These are phyloP conservation scores for Botrytis paeoniae DNA, from an alignment of 2,329 filamentous ascomycete species.

Conservation along the genomic window DNA sequence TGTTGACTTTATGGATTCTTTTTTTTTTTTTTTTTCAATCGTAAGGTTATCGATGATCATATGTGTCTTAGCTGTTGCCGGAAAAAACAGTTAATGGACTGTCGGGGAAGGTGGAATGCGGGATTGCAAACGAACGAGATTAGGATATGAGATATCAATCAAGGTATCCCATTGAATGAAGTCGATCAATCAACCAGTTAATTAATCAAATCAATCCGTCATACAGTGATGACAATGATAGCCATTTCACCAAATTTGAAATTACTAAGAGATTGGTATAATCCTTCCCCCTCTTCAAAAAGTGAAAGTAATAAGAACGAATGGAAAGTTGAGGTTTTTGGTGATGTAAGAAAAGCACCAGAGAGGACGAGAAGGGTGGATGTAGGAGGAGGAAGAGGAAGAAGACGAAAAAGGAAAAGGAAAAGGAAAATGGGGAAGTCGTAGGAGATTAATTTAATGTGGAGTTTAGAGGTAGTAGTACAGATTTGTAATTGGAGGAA, in stretches of 20 bases:
- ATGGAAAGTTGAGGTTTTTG: background rate
- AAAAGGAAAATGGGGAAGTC: background rate
- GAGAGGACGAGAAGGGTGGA: background rate
- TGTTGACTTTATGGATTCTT: background rate
- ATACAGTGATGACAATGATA: background rate
- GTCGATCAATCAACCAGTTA: constrained; percentile 4
- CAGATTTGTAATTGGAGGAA: background rate
- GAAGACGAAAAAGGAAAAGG: background rate
- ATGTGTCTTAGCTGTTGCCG: constrained; percentile 19
- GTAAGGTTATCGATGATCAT: constrained; percentile 12
- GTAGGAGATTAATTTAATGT: constrained; percentile 6
- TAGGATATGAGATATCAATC: constrained; percentile 28
- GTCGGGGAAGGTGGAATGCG: constrained; percentile 25
- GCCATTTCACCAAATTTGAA: constrained; percentile 10
- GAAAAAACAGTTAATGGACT: constrained; percentile 14
- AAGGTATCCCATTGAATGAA: constrained; percentile 33
- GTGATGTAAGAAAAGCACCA: background rate
- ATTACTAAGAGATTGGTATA: constrained; percentile 10
- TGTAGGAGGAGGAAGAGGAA: background rate
- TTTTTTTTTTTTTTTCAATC: background rate
- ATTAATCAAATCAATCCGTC: constrained; percentile 13
- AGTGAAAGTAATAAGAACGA: constrained; percentile 1
- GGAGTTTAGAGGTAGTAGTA: background rate
- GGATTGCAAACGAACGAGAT: constrained; percentile 18
- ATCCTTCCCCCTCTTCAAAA: background rate